Evolutionary conservation across 2,329 filamentous ascomycete species (phyloP).

Genomic region (Neospermospora avenae): DNA sequence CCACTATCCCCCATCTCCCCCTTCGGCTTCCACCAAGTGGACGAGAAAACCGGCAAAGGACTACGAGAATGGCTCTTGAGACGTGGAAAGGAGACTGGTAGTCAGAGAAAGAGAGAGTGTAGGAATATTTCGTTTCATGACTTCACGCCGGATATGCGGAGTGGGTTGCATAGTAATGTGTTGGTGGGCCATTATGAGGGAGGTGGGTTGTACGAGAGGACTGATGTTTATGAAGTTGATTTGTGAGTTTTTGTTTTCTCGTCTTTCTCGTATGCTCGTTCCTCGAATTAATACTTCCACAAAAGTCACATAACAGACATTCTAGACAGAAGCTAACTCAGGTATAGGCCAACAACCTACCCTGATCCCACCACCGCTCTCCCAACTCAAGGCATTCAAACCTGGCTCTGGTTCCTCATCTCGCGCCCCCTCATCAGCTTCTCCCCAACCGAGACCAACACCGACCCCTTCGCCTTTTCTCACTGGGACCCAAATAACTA

Average conservation of each 20-base stretch:
- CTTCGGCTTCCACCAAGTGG: conserved; percentile 11
- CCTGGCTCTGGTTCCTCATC: conserved; percentile 32
- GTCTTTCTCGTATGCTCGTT: not conserved
- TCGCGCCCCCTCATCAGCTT: conserved; percentile 20
- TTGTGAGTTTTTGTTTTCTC: conserved; percentile 25
- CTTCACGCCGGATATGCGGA: conserved; percentile 26
- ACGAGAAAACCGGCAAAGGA: conserved; percentile 28
- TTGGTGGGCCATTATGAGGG: conserved; percentile 24
- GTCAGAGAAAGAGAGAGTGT: conserved; percentile 20
- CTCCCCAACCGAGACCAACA: not conserved
- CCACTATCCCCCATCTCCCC: not conserved
- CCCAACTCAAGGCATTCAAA: conserved; percentile 6
- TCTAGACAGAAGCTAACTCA: not conserved
- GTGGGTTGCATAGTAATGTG: conserved; percentile 14
- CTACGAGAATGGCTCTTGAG: conserved; percentile 28
- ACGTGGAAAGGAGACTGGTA: conserved; percentile 19
- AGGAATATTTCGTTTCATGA: conserved; percentile 30
- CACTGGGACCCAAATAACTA: not conserved
- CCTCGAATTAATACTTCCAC: not conserved
- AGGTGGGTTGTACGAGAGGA: conserved; percentile 11
- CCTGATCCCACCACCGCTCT: conserved; percentile 5
- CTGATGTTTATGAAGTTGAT: conserved; percentile 29
- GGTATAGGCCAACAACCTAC: conserved; percentile 15
- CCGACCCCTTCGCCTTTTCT: not conserved
- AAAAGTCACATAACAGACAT: not conserved